Evolutionary conservation across 2,329 filamentous ascomycete genomes (phyloP), one percentile per base, ranked within the genome.

Genomic region (Fusarium succisae): DNA sequence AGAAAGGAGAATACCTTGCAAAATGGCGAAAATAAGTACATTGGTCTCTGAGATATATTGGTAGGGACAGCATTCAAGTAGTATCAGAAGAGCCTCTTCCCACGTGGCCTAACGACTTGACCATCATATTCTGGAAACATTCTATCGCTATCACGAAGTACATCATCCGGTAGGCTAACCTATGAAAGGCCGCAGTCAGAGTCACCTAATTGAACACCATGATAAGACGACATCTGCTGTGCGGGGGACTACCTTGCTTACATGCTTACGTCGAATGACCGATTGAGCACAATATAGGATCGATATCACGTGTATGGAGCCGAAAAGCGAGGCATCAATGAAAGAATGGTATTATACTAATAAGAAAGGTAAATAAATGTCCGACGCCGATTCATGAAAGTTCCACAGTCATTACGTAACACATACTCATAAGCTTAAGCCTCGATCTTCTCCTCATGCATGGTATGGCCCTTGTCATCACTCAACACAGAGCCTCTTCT

Each of bases 401-500:
- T 12, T 12, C 11, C 32, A 14, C 3, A 39, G 32, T 54, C 35
- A 2, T 54, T 41, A 41, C 11, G 20, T 39, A 18, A 28, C 4
- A 39, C 5, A 38, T 0, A 38, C n/a, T n/a, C 14, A n/a, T 9
- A 22, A 22, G 8, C 24, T 38, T 20, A 58, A n/a, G 30, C 72
- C 26, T 76, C 73, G 1, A 54, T 54, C 41, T 78, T 78, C 56
- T 78, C 75, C 7, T 66, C 51, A 14, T 78, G 64, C 20, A 64
- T 13, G 3, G 50, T n/a, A 24, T 62, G 73, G 0, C 45, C 60
- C 15, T 78, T 78, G 14, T 50, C 64, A 11, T 76, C 72, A 9
- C 62, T 71, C 15, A 74, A 26, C 1, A 60, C 47, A 0, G 73
- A 76, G 3, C n/a, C 68, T 10, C 65, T 54, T 13, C 76, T 55